A percentile compares a stretch with the other conserved stretches of the same genome.
These are phyloP conservation scores for Strobilomyces echinocephalus DNA, from an alignment of 768 basidiomycete genomes.

Conservation along the genomic window DNA sequence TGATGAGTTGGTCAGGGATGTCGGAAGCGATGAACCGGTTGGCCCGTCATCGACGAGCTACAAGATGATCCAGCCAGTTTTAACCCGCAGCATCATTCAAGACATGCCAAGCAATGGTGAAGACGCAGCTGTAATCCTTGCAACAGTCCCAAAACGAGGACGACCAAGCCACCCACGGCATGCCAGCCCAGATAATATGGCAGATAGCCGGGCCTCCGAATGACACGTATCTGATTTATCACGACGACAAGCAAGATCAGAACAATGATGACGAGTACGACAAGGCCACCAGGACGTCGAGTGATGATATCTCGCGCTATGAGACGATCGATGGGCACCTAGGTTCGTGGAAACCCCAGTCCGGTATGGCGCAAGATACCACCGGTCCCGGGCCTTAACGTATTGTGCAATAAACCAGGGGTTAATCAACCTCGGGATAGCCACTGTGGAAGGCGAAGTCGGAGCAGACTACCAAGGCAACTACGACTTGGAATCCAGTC, in stretches of 20 bases:
- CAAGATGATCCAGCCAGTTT: not conserved
- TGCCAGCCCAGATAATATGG: constrained; percentile 76
- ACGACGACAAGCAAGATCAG: constrained; percentile 55
- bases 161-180: constrained; percentile 57
- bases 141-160: constrained; percentile 60
- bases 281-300: constrained; percentile 62
- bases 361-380: constrained; percentile 79
- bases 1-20: constrained; percentile 71
- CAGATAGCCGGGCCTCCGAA: constrained; percentile 81
- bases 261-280: constrained; percentile 63
- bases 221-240: constrained; percentile 75
- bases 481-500: no score
- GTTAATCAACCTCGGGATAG: no score
- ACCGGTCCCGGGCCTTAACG: no score
- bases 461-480: no score
- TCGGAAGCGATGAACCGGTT: constrained; percentile 62
- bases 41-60: constrained; percentile 73
- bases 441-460: no score
- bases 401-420: no score
- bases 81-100: constrained; percentile 72
- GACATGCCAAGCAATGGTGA: constrained; percentile 82
- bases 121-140: constrained; percentile 67
- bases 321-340: constrained; percentile 76
- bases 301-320: constrained; percentile 62
- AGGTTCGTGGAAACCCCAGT: constrained; percentile 71